Evolutionary conservation across 2,329 filamentous ascomycete species (phyloP).

Genomic region (Gremmenia infestans): DNA sequence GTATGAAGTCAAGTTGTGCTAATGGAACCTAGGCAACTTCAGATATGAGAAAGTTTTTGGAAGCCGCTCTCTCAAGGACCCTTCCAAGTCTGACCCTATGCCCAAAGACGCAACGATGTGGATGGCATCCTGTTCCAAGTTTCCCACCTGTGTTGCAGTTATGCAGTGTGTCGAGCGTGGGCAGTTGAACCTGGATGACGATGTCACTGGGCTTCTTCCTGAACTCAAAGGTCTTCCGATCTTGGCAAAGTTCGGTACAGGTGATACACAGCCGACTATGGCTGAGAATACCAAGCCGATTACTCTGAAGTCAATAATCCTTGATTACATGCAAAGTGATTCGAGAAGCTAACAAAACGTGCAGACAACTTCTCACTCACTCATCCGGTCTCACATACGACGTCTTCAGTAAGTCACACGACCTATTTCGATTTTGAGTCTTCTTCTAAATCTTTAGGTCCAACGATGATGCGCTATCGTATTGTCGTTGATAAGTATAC

Average conservation of each 20-base stretch:
- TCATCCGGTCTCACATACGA: slow-evolving; percentile 24
- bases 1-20: background rate
- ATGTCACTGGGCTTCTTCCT: slow-evolving; percentile 22
- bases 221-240: slow-evolving; percentile 27
- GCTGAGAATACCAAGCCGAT: slow-evolving; percentile 21
- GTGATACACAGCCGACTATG: slow-evolving; percentile 15
- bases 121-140: slow-evolving; percentile 55
- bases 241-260: slow-evolving; percentile 24
- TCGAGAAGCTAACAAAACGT: background rate
- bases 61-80: slow-evolving; percentile 41
- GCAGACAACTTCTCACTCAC: slow-evolving; percentile 26
- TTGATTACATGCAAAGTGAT: background rate
- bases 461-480: slow-evolving; percentile 11
- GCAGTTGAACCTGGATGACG: slow-evolving; percentile 43
- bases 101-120: slow-evolving; percentile 56
- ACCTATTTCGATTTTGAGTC: background rate
- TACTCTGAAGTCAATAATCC: slow-evolving; percentile 24
- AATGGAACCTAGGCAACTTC: slow-evolving; percentile 30
- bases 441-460: slow-evolving; percentile 7
- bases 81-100: slow-evolving; percentile 50
- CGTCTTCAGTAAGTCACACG: slow-evolving; percentile 17
- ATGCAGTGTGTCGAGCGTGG: slow-evolving; percentile 55
- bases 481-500: background rate
- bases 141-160: slow-evolving; percentile 45
- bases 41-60: slow-evolving; percentile 35